A percentile compares a stretch with the other conserved stretches of the same genome.
These are phyloP conservation scores for Fusarium hostae DNA, from an alignment of 2,329 filamentous ascomycete genomes.

Conservation along the genomic window DNA sequence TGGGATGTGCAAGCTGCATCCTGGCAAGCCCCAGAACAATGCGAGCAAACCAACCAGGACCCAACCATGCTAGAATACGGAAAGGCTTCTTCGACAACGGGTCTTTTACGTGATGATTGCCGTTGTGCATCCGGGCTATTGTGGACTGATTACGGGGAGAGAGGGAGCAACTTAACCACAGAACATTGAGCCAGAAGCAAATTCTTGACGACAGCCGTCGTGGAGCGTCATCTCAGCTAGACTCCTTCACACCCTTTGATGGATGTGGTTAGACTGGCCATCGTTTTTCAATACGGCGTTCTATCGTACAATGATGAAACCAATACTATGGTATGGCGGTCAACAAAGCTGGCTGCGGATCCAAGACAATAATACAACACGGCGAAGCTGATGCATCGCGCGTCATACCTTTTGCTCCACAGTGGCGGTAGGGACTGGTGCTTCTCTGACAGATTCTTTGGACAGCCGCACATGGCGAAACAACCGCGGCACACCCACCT, in stretches of 20 bases:
- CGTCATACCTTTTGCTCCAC: conserved; percentile 16
- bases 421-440: not conserved
- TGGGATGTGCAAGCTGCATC: conserved; percentile 32
- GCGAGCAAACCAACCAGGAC: conserved; percentile 14
- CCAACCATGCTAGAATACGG: not conserved
- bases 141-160: not conserved
- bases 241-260: not conserved
- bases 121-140: not conserved
- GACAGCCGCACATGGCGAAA: conserved; percentile 14
- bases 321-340: not conserved
- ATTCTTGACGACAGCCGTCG: conserved; percentile 18
- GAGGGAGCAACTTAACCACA: not conserved
- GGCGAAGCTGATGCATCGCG: conserved; percentile 4
- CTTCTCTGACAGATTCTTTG: conserved; percentile 2
- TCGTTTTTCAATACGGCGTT: not conserved
- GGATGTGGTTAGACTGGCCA: not conserved
- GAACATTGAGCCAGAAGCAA: not conserved
- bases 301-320: not conserved
- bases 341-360: conserved; percentile 8
- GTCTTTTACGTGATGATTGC: not conserved
- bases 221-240: conserved; percentile 20
- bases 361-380: conserved; percentile 2
- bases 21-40: conserved; percentile 22
- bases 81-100: not conserved
- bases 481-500: conserved; percentile 21